Evolutionary conservation across 371 early-diverging fungal genomes (phyloP).

Genomic region (Mortierella sp.): DNA sequence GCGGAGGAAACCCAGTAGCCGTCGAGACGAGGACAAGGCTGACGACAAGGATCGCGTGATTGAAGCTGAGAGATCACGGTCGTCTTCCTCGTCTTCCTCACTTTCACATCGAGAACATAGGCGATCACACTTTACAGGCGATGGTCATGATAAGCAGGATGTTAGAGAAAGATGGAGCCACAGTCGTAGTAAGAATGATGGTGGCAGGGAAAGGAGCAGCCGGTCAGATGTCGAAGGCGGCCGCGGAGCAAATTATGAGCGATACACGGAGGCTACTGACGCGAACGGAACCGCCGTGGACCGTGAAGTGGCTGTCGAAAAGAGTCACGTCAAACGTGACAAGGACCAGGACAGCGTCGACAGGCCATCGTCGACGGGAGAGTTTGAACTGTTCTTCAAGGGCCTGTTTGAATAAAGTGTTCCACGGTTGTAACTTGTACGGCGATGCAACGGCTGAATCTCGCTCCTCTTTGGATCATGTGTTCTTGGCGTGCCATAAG

Average conservation of each 20-base stretch:
- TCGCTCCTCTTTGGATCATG: slow-evolving; percentile 4
- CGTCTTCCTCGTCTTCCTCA: not conserved
- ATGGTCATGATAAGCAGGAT: not conserved
- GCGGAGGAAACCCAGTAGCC: not conserved
- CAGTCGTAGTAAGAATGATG: not conserved
- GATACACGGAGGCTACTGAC: not conserved
- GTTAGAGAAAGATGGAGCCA: not conserved
- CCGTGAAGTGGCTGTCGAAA: not conserved
- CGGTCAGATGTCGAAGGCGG: not conserved
- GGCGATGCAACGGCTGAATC: not conserved
- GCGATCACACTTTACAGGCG: not conserved
- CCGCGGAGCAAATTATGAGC: not conserved
- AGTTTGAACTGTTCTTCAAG: slow-evolving; percentile 13
- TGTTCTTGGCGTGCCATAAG: not conserved
- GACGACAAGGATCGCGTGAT: not conserved
- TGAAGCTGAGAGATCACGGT: not conserved
- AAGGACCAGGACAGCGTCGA: not conserved
- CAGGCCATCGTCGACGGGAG: not conserved
- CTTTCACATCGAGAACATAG: not conserved
- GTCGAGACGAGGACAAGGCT: not conserved
- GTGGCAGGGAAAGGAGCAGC: not conserved
- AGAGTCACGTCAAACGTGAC: not conserved
- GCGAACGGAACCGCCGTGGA: not conserved
- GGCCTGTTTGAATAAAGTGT: slow-evolving; percentile 8
- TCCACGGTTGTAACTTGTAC: too few species aligned